A percentile compares a stretch with the other conserved stretches of the same genome.
Conservation (phyloP, 768 basidiomycete species). For the Lactarius vividus region DNA sequence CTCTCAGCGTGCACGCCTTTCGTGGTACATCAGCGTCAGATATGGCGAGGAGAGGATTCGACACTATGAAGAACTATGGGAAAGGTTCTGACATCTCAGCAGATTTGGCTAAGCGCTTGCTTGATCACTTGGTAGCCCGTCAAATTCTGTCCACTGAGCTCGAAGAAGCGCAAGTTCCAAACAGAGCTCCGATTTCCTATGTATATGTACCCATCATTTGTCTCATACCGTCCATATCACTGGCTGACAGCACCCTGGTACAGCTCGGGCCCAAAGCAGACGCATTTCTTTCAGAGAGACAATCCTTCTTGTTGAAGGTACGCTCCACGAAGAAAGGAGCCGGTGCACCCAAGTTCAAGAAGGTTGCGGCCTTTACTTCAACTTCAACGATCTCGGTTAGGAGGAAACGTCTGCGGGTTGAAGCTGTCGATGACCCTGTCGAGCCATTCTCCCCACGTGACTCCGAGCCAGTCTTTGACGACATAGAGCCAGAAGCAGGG, state of each 20-base stretch:
- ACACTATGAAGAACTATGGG: slow-evolving; percentile 11
- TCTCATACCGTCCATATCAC: not conserved
- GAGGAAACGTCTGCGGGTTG: slow-evolving; percentile 4
- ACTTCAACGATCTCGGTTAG: slow-evolving; percentile 9
- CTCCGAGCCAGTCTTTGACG: slow-evolving; percentile 15
- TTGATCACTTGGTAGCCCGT: slow-evolving; percentile 15
- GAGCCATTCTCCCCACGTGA: slow-evolving; percentile 9
- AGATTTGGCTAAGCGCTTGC: slow-evolving; percentile 16
- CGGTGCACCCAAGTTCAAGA: slow-evolving; percentile 1
- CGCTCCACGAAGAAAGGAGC: slow-evolving; percentile 4
- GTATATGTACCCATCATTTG: slow-evolving; percentile 4
- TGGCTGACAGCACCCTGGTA: not conserved
- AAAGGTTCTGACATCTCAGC: slow-evolving; percentile 10
- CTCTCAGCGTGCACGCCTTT: slow-evolving; percentile 18
- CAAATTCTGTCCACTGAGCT: slow-evolving; percentile 7
- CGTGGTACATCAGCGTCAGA: slow-evolving; percentile 21
- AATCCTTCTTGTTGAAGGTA: slow-evolving; percentile 11
- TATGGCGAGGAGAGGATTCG: slow-evolving; percentile 7
- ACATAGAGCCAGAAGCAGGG: slow-evolving; percentile 14
- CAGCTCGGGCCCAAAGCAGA: slow-evolving; percentile 21
- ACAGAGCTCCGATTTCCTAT: slow-evolving; percentile 19
- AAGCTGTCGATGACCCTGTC: slow-evolving; percentile 10
- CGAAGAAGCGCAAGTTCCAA: slow-evolving; percentile 3
- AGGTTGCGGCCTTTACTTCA: not conserved
- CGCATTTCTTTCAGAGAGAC: slow-evolving; percentile 9